These are phyloP conservation scores for Penstemon eatonii DNA, from an alignment of 257 asterid genomes.

Conservation along the genomic window DNA sequence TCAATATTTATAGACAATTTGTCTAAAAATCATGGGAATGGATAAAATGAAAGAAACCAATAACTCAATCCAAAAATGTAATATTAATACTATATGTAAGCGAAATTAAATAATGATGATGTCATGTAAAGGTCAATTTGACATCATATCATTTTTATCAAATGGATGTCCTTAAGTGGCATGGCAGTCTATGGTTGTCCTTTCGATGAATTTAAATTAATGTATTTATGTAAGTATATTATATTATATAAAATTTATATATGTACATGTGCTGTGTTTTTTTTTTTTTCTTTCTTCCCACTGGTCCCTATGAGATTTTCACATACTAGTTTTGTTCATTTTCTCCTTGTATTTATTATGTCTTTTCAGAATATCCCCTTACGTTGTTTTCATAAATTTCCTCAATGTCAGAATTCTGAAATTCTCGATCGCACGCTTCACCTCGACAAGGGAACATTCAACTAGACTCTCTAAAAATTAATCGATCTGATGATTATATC, in stretches of 20 bases:
- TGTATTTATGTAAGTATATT: slow-evolving; percentile 24
- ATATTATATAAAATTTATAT: background rate
- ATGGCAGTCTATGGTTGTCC: slow-evolving; percentile 39
- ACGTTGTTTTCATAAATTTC: slow-evolving; percentile 41
- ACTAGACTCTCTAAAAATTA: no score
- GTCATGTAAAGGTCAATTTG: slow-evolving; percentile 62
- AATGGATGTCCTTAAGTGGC: slow-evolving; percentile 43
- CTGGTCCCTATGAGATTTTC: slow-evolving; percentile 33
- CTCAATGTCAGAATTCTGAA: slow-evolving; percentile 44
- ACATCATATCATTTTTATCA: slow-evolving; percentile 46
- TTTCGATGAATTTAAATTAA: slow-evolving; percentile 32
- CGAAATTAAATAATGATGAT: slow-evolving; percentile 33
- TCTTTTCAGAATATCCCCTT: slow-evolving; percentile 21
- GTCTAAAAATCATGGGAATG: slow-evolving; percentile 3
- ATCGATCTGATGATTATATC: no score
- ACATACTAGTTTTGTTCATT: slow-evolving; percentile 36
- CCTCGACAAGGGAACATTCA: slow-evolving; percentile 1
- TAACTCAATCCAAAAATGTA: slow-evolving; percentile 18
- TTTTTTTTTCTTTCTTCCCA: background rate
- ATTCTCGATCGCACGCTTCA: slow-evolving; percentile 43
- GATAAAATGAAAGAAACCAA: slow-evolving; percentile 33
- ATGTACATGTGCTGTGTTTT: background rate
- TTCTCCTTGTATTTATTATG: slow-evolving; percentile 39
- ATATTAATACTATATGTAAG: background rate
- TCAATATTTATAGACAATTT: background rate